phyloP scores from a whole-genome alignment of 345 rosid species.

The Eucalyptus viminalis region DNA sequence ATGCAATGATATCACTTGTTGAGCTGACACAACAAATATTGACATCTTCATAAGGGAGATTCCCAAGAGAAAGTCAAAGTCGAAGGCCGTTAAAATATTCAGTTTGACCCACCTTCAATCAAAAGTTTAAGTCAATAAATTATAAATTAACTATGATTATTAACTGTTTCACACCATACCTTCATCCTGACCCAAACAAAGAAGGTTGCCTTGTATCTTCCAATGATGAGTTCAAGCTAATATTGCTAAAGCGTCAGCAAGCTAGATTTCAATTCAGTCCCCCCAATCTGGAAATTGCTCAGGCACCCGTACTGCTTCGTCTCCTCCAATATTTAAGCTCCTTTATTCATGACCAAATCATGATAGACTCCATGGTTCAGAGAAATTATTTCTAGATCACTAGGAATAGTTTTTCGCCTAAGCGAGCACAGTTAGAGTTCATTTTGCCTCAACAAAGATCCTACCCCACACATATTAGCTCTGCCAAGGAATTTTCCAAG shows the following conservation, averaged over 20 bases:
- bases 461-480: not conserved
- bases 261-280: not conserved
- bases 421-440: not conserved
- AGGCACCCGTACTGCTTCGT: not conserved
- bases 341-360: too few species aligned
- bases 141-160: too few species aligned
- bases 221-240: accelerated
- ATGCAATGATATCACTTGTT: not conserved
- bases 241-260: not conserved
- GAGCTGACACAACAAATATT: not conserved
- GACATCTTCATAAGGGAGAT: not conserved
- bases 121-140: too few species aligned
- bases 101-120: accelerated
- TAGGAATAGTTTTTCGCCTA: not conserved
- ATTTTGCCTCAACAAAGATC: not conserved
- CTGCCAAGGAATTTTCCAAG: not conserved
- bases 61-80: not conserved
- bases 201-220: too few species aligned
- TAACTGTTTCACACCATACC: too few species aligned
- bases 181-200: too few species aligned
- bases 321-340: not conserved
- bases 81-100: accelerated
- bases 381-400: not conserved
- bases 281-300: not conserved
- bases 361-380: not conserved